These are phyloP conservation scores for Globisporangium middletonii DNA, from an alignment of 352 stramenopile genomes.

Conservation along the genomic window DNA sequence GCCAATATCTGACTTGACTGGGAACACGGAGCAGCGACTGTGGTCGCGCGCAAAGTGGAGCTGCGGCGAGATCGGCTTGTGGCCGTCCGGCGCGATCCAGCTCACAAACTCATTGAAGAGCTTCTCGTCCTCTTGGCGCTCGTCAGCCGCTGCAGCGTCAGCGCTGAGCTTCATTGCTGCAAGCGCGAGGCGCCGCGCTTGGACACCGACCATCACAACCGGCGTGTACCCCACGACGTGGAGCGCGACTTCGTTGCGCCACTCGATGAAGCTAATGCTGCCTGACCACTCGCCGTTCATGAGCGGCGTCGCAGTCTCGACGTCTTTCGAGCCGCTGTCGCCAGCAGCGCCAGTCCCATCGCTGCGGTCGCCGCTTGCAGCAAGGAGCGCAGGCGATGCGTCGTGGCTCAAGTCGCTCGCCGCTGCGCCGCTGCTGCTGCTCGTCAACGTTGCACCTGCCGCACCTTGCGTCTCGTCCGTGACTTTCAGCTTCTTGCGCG, in stretches of 20 bases:
- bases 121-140: slow-evolving; percentile 65
- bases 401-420: slow-evolving; percentile 4
- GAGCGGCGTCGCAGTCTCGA: slow-evolving; percentile 37
- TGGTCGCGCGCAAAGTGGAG: slow-evolving; percentile 72
- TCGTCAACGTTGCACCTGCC: neutral
- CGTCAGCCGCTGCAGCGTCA: slow-evolving; percentile 20
- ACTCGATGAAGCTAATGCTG: slow-evolving; percentile 85
- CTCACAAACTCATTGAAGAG: slow-evolving; percentile 84
- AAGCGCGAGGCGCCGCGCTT: slow-evolving; percentile 73
- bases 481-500: slow-evolving; percentile 58
- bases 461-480: slow-evolving; percentile 23
- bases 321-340: slow-evolving; percentile 16
- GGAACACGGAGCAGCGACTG: slow-evolving; percentile 66
- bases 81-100: slow-evolving; percentile 53
- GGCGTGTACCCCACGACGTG: slow-evolving; percentile 68
- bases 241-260: slow-evolving; percentile 68
- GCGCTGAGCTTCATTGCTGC: slow-evolving; percentile 49
- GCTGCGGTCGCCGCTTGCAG: slow-evolving; percentile 4
- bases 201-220: slow-evolving; percentile 73
- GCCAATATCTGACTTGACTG: slow-evolving; percentile 31
- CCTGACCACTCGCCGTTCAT: slow-evolving; percentile 65
- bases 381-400: neutral
- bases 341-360: slow-evolving; percentile 15
- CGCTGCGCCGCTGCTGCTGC: neutral
- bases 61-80: slow-evolving; percentile 61